phyloP scores from a whole-genome alignment of 257 asterid species.

The Solanum ossicruentum region DNA sequence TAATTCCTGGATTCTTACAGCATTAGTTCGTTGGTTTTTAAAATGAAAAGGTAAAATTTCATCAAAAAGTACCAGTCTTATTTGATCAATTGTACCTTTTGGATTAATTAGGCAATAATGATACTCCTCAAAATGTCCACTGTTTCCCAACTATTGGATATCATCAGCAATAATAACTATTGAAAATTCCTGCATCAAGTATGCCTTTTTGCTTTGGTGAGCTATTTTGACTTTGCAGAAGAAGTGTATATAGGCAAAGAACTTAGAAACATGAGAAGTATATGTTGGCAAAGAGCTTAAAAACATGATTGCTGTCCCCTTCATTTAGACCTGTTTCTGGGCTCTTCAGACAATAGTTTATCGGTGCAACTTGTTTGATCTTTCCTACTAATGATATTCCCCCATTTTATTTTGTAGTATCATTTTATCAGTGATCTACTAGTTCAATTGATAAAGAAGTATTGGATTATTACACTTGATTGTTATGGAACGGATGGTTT shows the following conservation, averaged over 20 bases:
- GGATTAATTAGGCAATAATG: not conserved
- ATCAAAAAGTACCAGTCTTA: not conserved
- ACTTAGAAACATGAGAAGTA: not conserved
- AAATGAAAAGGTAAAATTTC: not conserved
- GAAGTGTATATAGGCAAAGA: not conserved
- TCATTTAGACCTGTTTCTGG: not conserved
- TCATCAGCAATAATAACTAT: not conserved
- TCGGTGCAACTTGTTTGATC: not conserved
- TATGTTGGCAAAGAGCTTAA: not conserved
- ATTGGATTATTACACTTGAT: not conserved
- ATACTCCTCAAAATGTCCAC: not conserved
- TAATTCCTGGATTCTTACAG: not conserved
- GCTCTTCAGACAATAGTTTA: not conserved
- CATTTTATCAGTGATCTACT: not conserved
- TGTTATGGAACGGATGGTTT: not conserved
- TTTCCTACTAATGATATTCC: not conserved
- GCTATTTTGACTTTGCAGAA: not conserved
- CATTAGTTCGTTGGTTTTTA: not conserved
- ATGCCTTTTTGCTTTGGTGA: not conserved
- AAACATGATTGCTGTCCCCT: not conserved
- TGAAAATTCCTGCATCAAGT: not conserved
- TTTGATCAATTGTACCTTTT: not conserved
- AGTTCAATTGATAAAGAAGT: not conserved
- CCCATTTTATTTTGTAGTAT: not conserved
- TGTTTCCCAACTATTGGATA: not conserved